phyloP scores from a whole-genome alignment of 768 basidiomycete genomes.

The Arthromyces matolae region DNA sequence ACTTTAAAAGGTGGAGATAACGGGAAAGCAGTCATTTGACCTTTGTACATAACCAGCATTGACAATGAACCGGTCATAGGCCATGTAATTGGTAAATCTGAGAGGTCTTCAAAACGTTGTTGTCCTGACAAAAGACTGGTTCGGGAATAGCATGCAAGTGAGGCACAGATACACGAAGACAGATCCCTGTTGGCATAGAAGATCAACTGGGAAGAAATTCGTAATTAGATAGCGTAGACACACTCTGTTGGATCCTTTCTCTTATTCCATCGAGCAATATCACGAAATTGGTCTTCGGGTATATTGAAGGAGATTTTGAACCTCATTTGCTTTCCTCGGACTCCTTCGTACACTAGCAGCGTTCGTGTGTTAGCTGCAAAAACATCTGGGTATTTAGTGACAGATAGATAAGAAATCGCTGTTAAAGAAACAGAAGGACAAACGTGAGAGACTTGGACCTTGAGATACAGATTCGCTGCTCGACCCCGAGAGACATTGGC shows the following conservation, averaged over 20 bases:
- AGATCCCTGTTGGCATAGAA: constrained; percentile 25
- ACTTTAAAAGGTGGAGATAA: constrained; percentile 42
- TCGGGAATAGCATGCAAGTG: constrained; percentile 42
- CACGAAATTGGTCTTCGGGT: constrained; percentile 21
- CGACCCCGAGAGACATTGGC: too few relatives aligned
- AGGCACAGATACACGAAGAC: constrained; percentile 37
- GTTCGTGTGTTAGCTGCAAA: constrained; percentile 19
- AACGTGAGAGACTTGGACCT: too few relatives aligned
- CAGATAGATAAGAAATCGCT: too few relatives aligned
- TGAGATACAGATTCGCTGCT: too few relatives aligned
- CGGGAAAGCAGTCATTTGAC: constrained; percentile 27
- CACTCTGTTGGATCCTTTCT: constrained; percentile 31
- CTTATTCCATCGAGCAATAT: constrained; percentile 35
- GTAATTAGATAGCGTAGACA: constrained; percentile 14
- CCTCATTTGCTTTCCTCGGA: background rate
- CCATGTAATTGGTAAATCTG: constrained; percentile 37
- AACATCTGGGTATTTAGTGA: constrained; percentile 9
- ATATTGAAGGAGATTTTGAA: constrained; percentile 19
- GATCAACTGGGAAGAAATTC: constrained; percentile 2
- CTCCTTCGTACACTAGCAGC: background rate
- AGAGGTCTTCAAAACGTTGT: constrained; percentile 19
- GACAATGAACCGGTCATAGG: constrained; percentile 33
- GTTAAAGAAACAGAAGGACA: too few relatives aligned
- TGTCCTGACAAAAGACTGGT: constrained; percentile 12
- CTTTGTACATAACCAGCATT: constrained; percentile 32